Base-by-base conservation (phyloP, 208 protist genomes). In the Angomonas ambiguus region DNA sequence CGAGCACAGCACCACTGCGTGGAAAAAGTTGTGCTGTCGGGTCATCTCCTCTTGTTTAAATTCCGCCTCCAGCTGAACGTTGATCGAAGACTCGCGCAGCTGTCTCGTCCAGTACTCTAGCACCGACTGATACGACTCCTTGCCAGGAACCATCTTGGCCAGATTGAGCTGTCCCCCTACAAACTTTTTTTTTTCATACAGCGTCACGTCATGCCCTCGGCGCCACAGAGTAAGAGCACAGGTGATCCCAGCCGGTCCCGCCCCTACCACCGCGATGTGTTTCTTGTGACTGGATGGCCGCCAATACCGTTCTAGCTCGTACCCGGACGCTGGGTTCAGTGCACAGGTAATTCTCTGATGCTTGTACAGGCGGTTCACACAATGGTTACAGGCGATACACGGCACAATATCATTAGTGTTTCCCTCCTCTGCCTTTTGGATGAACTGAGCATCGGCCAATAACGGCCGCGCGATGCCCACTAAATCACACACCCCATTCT, bases 301-400 rank as follows among this genome's bases (percentile, higher is more conserved):
- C 69, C 78, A 87, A 8, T 28, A 22, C 0, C 89, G 77, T 73
- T 97, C 80, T 16, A 81, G 72, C 79, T 97, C 95, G 72, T 95
- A 92, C 24, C 95, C 88, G 32, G 83, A 79, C 66, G 88, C 77
- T 16, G 96, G 93, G 72, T 98, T 98, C 35, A 98, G 68, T 10
- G 94, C 91, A 72, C 95, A 98, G 0, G 86, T 94, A 20, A 93
- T 74, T 32, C 85, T 79, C 67, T 96, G 86, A 51, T 88, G 72
- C 59, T 82, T 84, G 76, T 97, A 98, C 30, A 95, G 77, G 13
- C 94, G 87, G 68, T 97, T 93, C 5, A 98, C 74, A 55, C 96
- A 98, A 73, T 98, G 96, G 62, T 97, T 98, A 77, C 96, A 98
- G 11, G 77, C 96, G 62, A 98, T 98, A 76, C 96, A 98, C 0